A percentile compares a stretch with the other conserved stretches of the same genome.
Conservation (phyloP, 257 asterid genomes). For the Cruciata laevipes region DNA sequence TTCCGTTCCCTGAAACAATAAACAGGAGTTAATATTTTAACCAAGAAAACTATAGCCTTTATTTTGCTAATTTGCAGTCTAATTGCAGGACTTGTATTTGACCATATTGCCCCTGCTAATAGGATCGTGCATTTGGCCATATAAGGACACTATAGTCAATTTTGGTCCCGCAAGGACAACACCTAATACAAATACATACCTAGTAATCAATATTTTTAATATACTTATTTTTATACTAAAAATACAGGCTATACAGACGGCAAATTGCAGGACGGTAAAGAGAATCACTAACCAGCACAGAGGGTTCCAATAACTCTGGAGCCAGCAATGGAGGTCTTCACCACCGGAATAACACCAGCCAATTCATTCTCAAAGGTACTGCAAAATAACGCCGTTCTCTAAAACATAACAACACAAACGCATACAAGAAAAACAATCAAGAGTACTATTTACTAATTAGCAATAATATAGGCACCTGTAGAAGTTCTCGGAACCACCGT, state of each 20-base stretch:
- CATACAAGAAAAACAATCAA: neutral
- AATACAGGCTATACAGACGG: too few relatives aligned
- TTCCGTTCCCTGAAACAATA: constrained; percentile 64
- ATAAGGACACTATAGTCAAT: too few relatives aligned
- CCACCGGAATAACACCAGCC: constrained; percentile 76
- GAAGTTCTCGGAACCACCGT: constrained; percentile 92
- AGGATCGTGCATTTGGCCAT: too few relatives aligned
- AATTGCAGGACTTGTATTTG: too few relatives aligned
- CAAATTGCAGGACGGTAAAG: too few relatives aligned
- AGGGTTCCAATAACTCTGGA: constrained; percentile 82
- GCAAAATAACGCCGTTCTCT: constrained; percentile 19
- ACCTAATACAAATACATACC: too few relatives aligned
- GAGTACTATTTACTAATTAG: too few relatives aligned
- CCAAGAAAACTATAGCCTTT: neutral
- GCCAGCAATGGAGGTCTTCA: constrained; percentile 82
- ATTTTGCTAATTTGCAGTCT: too few relatives aligned
- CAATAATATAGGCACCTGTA: constrained; percentile 44
- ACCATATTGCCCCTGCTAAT: too few relatives aligned
- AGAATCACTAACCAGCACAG: constrained; percentile 59
- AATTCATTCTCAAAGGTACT: constrained; percentile 83
- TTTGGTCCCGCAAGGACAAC: too few relatives aligned
- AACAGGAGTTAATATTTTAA: neutral
- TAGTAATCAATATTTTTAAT: too few relatives aligned
- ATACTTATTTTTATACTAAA: too few relatives aligned
- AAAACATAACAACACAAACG: neutral